These are phyloP conservation scores for Petunia secreta DNA, from an alignment of 257 asterid genomes.

Conservation along the genomic window DNA sequence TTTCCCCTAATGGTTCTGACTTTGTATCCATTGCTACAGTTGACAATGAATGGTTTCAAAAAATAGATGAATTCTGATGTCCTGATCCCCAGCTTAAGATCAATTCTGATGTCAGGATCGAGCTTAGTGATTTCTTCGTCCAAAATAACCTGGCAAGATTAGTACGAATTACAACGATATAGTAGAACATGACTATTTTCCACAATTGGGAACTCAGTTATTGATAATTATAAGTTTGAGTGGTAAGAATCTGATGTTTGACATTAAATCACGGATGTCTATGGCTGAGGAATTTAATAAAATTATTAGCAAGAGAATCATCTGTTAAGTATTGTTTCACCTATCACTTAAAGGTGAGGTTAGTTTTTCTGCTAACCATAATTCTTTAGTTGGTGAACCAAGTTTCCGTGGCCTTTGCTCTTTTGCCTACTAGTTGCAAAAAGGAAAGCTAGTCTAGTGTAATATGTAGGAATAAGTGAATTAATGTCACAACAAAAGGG, in stretches of 20 bases:
- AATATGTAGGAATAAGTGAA: not conserved
- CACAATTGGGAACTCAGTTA: too few species aligned
- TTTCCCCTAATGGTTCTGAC: not conserved
- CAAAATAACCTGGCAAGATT: slow-evolving; percentile 71
- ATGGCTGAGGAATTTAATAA: too few species aligned
- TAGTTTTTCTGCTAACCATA: not conserved
- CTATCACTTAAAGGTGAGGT: not conserved
- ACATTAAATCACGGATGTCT: too few species aligned
- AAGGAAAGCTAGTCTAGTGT: not conserved
- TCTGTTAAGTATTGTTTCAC: slow-evolving; percentile 2
- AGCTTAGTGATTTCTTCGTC: slow-evolving; percentile 84
- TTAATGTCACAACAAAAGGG: not conserved
- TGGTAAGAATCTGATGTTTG: too few species aligned
- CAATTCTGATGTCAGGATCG: slow-evolving; percentile 74
- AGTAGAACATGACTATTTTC: not conserved
- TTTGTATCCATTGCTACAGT: slow-evolving; percentile 50
- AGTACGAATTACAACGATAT: not conserved
- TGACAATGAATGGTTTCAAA: slow-evolving; percentile 69
- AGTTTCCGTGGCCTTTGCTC: not conserved
- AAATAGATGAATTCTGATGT: slow-evolving; percentile 59
- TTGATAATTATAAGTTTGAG: too few species aligned
- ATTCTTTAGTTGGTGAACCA: not conserved
- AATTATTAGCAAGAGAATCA: too few species aligned
- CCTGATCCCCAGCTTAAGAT: slow-evolving; percentile 75
- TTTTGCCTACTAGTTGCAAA: slow-evolving; percentile 4